These are phyloP conservation scores for Tieghemostelium lacteum DNA, from an alignment of 78 protist genomes.

Conservation along the genomic window DNA sequence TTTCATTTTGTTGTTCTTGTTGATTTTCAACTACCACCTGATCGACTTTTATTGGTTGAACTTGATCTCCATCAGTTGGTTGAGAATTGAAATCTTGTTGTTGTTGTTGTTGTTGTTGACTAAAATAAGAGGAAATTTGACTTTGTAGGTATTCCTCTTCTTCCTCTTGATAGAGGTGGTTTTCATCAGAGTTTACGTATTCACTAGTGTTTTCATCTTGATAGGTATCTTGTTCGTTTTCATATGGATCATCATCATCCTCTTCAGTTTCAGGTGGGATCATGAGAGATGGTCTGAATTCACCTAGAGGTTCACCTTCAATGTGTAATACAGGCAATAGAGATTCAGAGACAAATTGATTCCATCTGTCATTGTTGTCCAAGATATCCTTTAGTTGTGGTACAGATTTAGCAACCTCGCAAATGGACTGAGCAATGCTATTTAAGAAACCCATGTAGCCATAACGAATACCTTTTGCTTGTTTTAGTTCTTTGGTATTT, in stretches of 20 bases:
- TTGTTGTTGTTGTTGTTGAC: neutral
- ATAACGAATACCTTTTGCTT: conserved; percentile 62
- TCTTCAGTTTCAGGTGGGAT: conserved; percentile 49
- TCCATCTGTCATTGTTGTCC: conserved; percentile 61
- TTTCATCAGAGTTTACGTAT: neutral
- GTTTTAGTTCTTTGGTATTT: conserved; percentile 64
- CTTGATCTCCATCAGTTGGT: neutral
- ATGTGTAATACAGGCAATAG: conserved; percentile 16
- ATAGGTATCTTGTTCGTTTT: conserved; percentile 3
- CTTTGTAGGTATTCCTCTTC: neutral
- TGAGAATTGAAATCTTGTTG: neutral
- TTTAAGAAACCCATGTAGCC: conserved; percentile 82
- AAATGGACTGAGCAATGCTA: conserved; percentile 43
- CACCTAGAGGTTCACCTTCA: conserved; percentile 75
- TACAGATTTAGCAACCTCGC: conserved; percentile 30
- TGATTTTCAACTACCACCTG: no score
- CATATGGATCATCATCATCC: conserved; percentile 56
- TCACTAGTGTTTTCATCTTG: conserved; percentile 4
- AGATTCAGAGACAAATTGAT: conserved; percentile 21
- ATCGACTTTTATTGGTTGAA: no score
- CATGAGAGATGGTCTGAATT: conserved; percentile 53
- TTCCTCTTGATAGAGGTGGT: conserved; percentile 3
- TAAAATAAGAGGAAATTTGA: conserved; percentile 5
- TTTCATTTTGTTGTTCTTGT: no score
- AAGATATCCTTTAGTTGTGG: conserved; percentile 16